Conservation (phyloP, 2,329 filamentous ascomycete genomes). For the Penicillium vulpinum region DNA sequence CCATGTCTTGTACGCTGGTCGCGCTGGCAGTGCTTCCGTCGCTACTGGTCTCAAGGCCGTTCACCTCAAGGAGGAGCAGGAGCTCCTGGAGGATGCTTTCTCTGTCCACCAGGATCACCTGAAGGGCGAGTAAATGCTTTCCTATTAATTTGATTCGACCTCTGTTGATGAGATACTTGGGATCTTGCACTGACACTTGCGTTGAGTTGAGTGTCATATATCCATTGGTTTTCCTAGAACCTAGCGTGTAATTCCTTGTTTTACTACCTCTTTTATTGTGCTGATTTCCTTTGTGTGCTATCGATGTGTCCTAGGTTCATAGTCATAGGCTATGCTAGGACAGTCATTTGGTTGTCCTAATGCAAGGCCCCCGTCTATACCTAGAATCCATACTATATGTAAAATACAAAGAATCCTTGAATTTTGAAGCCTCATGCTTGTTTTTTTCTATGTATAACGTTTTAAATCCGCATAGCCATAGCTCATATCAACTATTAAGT, state of each 20-base stretch:
- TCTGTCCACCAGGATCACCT: slow-evolving; percentile 64
- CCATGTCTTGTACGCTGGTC: slow-evolving; percentile 95
- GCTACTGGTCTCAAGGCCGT: slow-evolving; percentile 87
- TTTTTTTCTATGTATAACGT: background rate
- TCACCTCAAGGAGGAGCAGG: slow-evolving; percentile 90
- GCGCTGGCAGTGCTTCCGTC: slow-evolving; percentile 88
- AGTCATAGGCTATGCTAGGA: slow-evolving; percentile 11
- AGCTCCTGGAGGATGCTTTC: slow-evolving; percentile 69
- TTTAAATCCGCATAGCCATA: background rate
- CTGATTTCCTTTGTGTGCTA: slow-evolving; percentile 29
- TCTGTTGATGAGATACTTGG: slow-evolving; percentile 3
- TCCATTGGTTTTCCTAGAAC: slow-evolving; percentile 28
- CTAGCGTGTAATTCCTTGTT: slow-evolving; percentile 32
- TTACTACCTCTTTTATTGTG: slow-evolving; percentile 25
- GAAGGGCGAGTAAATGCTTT: slow-evolving; percentile 59
- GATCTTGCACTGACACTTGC: slow-evolving; percentile 10
- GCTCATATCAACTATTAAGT: background rate
- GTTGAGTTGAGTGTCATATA: slow-evolving; percentile 23
- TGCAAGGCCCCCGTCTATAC: slow-evolving; percentile 25
- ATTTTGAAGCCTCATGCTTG: background rate
- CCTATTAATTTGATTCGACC: slow-evolving; percentile 1
- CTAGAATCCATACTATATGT: slow-evolving; percentile 27
- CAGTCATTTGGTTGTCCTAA: slow-evolving; percentile 8
- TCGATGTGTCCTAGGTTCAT: slow-evolving; percentile 25
- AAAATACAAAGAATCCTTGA: slow-evolving; percentile 25